These are phyloP conservation scores for Exutisphaerella laricina DNA, from an alignment of 2,329 filamentous ascomycete genomes.

Conservation along the genomic window DNA sequence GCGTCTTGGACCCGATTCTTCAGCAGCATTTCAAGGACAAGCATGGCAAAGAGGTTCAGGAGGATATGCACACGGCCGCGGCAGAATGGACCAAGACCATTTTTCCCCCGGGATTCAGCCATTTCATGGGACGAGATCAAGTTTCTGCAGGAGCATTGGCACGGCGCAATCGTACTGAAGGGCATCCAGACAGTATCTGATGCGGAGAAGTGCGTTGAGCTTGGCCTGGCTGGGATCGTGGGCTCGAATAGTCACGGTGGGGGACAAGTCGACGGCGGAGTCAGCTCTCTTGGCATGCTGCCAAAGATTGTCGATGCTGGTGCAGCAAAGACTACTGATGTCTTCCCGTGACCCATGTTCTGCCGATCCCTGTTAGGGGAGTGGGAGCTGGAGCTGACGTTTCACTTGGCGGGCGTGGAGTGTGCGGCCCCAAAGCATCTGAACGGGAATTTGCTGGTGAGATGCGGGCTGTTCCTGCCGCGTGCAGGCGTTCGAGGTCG, in stretches of 20 bases:
- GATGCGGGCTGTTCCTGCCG: too few species aligned
- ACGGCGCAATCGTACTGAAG: constrained; percentile 58
- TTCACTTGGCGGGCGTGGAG: constrained; percentile 20
- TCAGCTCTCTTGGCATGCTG: constrained; percentile 48
- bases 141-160: constrained; percentile 55
- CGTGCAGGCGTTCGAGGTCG: too few species aligned
- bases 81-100: constrained; percentile 49
- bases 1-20: constrained; percentile 64
- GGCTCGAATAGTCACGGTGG: constrained; percentile 51
- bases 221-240: constrained; percentile 46
- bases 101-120: constrained; percentile 35
- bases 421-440: constrained; percentile 2
- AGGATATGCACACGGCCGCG: constrained; percentile 46
- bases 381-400: constrained; percentile 17
- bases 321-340: constrained; percentile 39
- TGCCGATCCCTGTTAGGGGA: constrained; percentile 16
- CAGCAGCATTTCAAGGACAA: constrained; percentile 50
- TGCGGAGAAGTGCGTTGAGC: constrained; percentile 40
- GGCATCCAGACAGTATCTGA: constrained; percentile 50
- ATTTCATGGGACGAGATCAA: constrained; percentile 56
- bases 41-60: constrained; percentile 33
- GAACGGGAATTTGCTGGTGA: background rate
- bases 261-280: constrained; percentile 46
- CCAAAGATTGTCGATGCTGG: constrained; percentile 58
- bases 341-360: constrained; percentile 44